These are phyloP conservation scores for Triticum turgidum DNA, from an alignment of 176 grass and related monocot species.

Conservation along the genomic window DNA sequence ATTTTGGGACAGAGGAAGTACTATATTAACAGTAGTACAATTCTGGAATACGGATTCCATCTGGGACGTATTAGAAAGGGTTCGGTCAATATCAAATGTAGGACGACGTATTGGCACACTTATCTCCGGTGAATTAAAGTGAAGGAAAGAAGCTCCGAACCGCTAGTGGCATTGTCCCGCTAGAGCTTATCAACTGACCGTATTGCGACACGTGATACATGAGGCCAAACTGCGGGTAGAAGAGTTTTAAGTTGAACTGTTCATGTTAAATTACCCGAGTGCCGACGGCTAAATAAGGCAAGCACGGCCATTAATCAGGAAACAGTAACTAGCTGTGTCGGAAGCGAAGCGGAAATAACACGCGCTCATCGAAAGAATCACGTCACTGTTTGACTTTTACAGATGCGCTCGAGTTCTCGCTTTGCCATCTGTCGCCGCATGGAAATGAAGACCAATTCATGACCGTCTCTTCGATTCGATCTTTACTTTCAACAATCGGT, in stretches of 20 bases:
- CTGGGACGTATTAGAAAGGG: not conserved
- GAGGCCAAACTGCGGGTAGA: not conserved
- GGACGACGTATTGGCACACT: not conserved
- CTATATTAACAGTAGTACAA: not conserved
- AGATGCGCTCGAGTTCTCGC: not conserved
- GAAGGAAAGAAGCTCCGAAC: not conserved
- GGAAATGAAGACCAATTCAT: not conserved
- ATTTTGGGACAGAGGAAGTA: no score
- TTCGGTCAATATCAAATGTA: not conserved
- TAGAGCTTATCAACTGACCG: not conserved
- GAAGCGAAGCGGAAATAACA: not conserved
- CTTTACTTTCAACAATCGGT: not conserved
- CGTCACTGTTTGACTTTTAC: not conserved
- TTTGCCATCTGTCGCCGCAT: not conserved
- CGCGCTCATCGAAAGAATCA: not conserved
- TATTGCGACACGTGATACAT: constrained; percentile 25
- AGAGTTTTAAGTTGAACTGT: not conserved
- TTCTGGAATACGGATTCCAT: not conserved
- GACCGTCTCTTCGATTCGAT: not conserved
- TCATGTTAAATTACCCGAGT: not conserved
- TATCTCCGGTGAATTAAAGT: constrained; percentile 16
- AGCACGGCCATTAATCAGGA: not conserved
- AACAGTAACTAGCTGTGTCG: not conserved
- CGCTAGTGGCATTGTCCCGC: not conserved
- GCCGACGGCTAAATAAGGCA: not conserved